A percentile compares a stretch with the other conserved stretches of the same genome.
phyloP scores from a whole-genome alignment of 140 eudicot species.

The Senecio squalidus region DNA sequence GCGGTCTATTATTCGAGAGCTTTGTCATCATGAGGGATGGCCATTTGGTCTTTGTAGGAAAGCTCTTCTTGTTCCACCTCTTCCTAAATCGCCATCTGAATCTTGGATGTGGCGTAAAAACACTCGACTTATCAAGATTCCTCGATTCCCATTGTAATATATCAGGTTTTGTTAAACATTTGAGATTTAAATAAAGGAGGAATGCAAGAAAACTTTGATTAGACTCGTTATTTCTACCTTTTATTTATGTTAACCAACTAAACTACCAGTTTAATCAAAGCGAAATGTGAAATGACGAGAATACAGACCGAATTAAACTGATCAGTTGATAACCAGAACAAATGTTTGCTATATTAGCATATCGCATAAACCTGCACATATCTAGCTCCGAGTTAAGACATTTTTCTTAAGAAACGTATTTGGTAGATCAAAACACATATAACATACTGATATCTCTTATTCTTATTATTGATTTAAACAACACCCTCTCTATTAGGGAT shows the following conservation, averaged over 20 bases:
- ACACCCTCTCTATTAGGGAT: too few relatives aligned
- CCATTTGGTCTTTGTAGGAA: slow-evolving; percentile 83
- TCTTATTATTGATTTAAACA: too few relatives aligned
- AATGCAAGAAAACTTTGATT: not conserved
- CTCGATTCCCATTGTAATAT: slow-evolving; percentile 3
- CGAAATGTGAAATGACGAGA: not conserved
- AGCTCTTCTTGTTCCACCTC: slow-evolving; percentile 83
- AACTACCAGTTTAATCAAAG: not conserved
- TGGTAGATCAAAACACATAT: too few relatives aligned
- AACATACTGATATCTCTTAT: too few relatives aligned
- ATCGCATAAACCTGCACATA: too few relatives aligned
- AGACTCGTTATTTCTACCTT: not conserved
- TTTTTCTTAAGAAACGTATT: too few relatives aligned
- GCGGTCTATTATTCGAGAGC: slow-evolving; percentile 54
- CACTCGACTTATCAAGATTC: slow-evolving; percentile 32
- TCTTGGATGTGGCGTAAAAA: slow-evolving; percentile 85
- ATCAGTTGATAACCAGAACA: not conserved
- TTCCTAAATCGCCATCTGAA: slow-evolving; percentile 83
- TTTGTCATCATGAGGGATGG: slow-evolving; percentile 77
- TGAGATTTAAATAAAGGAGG: not conserved
- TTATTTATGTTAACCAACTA: not conserved
- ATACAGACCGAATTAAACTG: not conserved
- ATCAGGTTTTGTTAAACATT: not conserved
- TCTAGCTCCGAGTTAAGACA: too few relatives aligned
- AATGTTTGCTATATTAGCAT: not conserved